Conservation (phyloP, 2,329 filamentous ascomycete species). For the Rutstroemia sp. region DNA sequence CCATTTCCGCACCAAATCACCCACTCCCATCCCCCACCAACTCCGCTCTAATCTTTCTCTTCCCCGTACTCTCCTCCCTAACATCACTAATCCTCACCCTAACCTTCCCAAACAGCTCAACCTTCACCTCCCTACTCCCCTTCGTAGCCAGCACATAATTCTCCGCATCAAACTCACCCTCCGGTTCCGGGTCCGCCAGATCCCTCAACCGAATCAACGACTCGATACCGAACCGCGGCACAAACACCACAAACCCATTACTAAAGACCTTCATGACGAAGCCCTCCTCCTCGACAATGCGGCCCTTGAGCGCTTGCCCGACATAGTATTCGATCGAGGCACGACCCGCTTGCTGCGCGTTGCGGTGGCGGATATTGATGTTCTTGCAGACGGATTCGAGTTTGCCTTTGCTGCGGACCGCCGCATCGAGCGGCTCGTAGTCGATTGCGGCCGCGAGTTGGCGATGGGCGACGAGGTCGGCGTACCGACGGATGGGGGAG, state of each 20-base stretch:
- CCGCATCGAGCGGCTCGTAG: constrained; percentile 79
- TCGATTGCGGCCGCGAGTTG: constrained; percentile 93
- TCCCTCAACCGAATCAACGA: constrained; percentile 81
- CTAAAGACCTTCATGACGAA: constrained; percentile 97
- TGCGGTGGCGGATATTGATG: constrained; percentile 95
- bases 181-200: constrained; percentile 68
- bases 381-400: constrained; percentile 95
- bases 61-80: constrained; percentile 91
- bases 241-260: constrained; percentile 95
- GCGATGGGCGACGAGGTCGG: constrained; percentile 89
- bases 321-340: constrained; percentile 98
- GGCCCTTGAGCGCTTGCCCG: constrained; percentile 83
- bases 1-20: constrained; percentile 4
- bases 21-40: constrained; percentile 36
- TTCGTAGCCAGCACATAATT: constrained; percentile 65
- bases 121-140: constrained; percentile 47
- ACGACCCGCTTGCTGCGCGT: constrained; percentile 90
- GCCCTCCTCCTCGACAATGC: constrained; percentile 72
- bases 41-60: constrained; percentile 80
- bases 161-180: constrained; percentile 78
- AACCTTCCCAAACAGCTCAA: constrained; percentile 91
- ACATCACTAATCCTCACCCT: constrained; percentile 83
- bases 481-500: constrained; percentile 92
- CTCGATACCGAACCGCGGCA: constrained; percentile 93
- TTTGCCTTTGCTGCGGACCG: constrained; percentile 71